Evolutionary conservation across 495 filamentous ascomycete genomes (phyloP).

Genomic region (Talaromyces thailandensis): DNA sequence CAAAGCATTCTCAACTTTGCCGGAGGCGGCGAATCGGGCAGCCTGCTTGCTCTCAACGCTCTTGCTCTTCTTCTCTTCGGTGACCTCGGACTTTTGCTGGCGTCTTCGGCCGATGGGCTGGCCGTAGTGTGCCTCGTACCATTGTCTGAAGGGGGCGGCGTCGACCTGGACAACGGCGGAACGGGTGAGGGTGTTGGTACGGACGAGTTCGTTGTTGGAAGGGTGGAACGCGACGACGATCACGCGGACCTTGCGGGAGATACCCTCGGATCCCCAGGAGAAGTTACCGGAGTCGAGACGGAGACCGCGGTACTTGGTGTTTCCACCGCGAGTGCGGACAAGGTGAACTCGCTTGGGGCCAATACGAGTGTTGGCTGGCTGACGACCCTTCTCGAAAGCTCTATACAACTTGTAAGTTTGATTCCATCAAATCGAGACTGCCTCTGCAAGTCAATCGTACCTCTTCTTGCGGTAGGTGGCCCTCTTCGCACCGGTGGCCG

Average conservation of each 20-base stretch:
- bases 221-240: slow-evolving; percentile 97
- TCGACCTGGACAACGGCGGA: slow-evolving; percentile 97
- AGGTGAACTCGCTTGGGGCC: slow-evolving; percentile 96
- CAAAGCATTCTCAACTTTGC: slow-evolving; percentile 87
- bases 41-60: slow-evolving; percentile 92
- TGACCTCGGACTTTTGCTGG: slow-evolving; percentile 64
- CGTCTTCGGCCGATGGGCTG: slow-evolving; percentile 76
- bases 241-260: slow-evolving; percentile 97
- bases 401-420: slow-evolving; percentile 37
- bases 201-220: slow-evolving; percentile 99
- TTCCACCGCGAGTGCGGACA: slow-evolving; percentile 96
- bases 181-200: slow-evolving; percentile 99
- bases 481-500: slow-evolving; percentile 93
- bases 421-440: not conserved
- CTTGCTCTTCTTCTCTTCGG: slow-evolving; percentile 86
- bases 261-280: slow-evolving; percentile 95
- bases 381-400: slow-evolving; percentile 99
- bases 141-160: slow-evolving; percentile 97
- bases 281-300: slow-evolving; percentile 99
- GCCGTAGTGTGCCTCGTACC: slow-evolving; percentile 99
- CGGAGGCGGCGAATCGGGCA: slow-evolving; percentile 62
- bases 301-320: slow-evolving; percentile 98
- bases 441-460: slow-evolving; percentile 49
- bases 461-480: slow-evolving; percentile 85
- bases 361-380: slow-evolving; percentile 98